Percentiles rank a stretch among this genome's conserved stretches.
Conservation (phyloP, 371 early-diverging fungal species). For the Mortierella sp. region DNA sequence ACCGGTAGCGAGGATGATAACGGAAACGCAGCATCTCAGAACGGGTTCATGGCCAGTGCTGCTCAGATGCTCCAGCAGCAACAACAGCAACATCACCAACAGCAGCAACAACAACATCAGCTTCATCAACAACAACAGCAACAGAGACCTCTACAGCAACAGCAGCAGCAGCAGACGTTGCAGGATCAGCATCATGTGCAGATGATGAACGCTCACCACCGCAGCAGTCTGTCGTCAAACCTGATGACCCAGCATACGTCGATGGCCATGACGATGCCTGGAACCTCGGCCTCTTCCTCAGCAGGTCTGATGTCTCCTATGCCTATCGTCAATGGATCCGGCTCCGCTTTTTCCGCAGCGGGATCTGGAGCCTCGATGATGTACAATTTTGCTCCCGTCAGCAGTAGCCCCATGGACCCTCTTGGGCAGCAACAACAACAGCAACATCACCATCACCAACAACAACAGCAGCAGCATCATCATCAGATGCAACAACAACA, state of each 20-base stretch:
- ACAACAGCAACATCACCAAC: slow-evolving; percentile 25
- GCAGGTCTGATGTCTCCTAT: slow-evolving; percentile 14
- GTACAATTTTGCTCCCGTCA: slow-evolving; percentile 13
- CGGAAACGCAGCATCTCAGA: not conserved
- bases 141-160: slow-evolving; percentile 18
- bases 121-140: slow-evolving; percentile 31
- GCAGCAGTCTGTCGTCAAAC: slow-evolving; percentile 7
- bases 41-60: slow-evolving; percentile 10
- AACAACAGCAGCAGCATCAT: slow-evolving; percentile 24
- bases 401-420: slow-evolving; percentile 7
- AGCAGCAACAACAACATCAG: slow-evolving; percentile 19
- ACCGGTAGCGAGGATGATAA: slow-evolving; percentile 5
- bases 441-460: slow-evolving; percentile 23
- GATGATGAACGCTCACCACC: slow-evolving; percentile 18
- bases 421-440: slow-evolving; percentile 19
- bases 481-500: slow-evolving; percentile 27
- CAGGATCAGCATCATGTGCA: slow-evolving; percentile 18
- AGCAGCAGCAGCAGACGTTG: slow-evolving; percentile 13
- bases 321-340: not conserved
- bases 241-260: not conserved
- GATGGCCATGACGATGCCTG: slow-evolving; percentile 21
- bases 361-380: slow-evolving; percentile 13
- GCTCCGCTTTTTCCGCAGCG: not conserved
- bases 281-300: not conserved
- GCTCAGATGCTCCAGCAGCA: slow-evolving; percentile 15